Base-by-base conservation (phyloP, 495 filamentous ascomycete species). In the Penicillium goetzii region DNA sequence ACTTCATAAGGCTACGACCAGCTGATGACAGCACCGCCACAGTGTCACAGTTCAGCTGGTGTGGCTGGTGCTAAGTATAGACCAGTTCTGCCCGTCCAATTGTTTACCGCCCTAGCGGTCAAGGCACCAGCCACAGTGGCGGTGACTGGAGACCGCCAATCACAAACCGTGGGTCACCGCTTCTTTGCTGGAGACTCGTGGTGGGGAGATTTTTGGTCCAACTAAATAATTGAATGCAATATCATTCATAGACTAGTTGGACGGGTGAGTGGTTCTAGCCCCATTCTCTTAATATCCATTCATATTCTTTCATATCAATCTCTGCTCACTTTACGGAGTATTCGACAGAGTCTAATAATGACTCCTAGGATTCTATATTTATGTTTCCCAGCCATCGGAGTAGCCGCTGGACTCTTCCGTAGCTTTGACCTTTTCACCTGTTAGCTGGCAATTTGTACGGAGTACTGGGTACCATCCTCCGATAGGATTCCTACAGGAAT, bases 111-210 rank as follows among this genome's bases (percentile, higher is more conserved):
- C 53, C 33, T 5, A 26, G 34, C 12, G 34, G 19, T 25, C 21
- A 11, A n/a, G 3, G n/a, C 61, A 68, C 59, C 71, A 78, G 76
- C 72, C 75, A 76, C 74, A 72, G 70, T 77, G 75, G 69, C 76
- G 69, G 75, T 76, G 66, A 66, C 50, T 3, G 2, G 3, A 7
- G 15, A 15, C 56, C n/a, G 28, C 76, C 74, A 80, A 80, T 78
- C 68, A 74, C 8, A 36, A 11, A 0, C 17, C 54, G 59, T 10
- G 26, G 25, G 76, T 79, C 76, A 79, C 76, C 76, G 76, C 74
- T 72, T 69, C 72, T 75, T 70, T 55, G 21, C 45, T 28, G 50
- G 30, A 15, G 15, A 53, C 30, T 23, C 25, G 26, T 8, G 47
- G 21, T 50, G 19, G 19, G 11, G 23, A 49, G 43, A 47, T n/a